phyloP scores from a whole-genome alignment of 192 early-diverging fungal genomes.

The Coemansia sp. region DNA sequence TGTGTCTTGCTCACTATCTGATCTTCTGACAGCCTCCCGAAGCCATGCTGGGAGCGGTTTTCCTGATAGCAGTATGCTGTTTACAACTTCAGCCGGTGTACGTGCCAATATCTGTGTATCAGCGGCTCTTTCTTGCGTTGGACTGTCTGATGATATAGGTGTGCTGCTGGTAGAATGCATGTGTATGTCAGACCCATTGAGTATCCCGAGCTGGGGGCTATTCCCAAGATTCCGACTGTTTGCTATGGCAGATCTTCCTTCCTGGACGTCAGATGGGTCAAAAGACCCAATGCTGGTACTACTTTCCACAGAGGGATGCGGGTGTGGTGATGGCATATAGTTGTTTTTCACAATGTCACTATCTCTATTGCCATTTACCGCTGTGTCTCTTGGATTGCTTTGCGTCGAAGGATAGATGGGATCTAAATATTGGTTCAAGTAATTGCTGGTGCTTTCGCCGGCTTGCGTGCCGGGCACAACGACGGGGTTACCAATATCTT shows the following conservation, averaged over 20 bases:
- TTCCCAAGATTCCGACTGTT: background rate
- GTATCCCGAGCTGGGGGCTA: background rate
- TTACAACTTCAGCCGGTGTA: constrained; percentile 23
- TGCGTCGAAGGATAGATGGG: constrained; percentile 4
- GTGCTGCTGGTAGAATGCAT: background rate
- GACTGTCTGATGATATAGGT: background rate
- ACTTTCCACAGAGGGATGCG: constrained; percentile 27
- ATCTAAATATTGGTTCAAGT: constrained; percentile 17
- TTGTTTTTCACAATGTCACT: constrained; percentile 30
- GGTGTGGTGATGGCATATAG: constrained; percentile 28
- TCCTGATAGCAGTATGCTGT: constrained; percentile 32
- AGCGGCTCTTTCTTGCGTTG: background rate
- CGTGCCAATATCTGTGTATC: background rate
- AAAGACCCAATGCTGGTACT: constrained; percentile 18
- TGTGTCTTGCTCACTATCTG: constrained; percentile 1
- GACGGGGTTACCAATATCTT: background rate
- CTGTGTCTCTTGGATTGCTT: constrained; percentile 7
- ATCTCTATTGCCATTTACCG: constrained; percentile 5
- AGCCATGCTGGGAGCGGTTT: constrained; percentile 40
- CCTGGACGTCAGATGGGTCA: background rate
- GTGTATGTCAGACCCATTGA: background rate
- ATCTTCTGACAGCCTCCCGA: constrained; percentile 19
- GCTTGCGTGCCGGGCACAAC: background rate
- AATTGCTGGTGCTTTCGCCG: background rate
- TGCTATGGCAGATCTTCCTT: background rate